These are phyloP conservation scores for Plantago elongata DNA, from an alignment of 257 asterid genomes.

Conservation along the genomic window DNA sequence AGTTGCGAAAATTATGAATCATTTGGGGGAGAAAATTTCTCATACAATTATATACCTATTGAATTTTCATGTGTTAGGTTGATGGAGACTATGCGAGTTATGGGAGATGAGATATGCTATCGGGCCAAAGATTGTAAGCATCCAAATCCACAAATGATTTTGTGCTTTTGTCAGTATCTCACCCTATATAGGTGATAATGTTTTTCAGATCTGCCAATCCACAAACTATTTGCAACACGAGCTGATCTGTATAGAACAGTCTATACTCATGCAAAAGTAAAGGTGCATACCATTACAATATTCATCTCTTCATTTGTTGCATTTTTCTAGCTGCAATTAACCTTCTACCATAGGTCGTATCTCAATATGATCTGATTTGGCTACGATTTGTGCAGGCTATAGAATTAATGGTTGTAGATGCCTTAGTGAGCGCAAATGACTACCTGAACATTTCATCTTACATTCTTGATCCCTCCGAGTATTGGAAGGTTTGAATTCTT, in stretches of 20 bases:
- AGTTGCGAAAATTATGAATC: conserved; percentile 10
- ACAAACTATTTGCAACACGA: conserved; percentile 82
- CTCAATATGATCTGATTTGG: conserved; percentile 8
- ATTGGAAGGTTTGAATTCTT: conserved; percentile 73
- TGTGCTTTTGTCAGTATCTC: conserved; percentile 11
- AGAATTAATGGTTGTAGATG: conserved; percentile 89
- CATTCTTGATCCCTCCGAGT: conserved; percentile 75
- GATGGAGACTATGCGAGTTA: conserved; percentile 87
- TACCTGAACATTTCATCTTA: conserved; percentile 68
- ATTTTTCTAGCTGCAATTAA: not conserved
- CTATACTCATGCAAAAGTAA: conserved; percentile 93
- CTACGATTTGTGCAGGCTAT: conserved; percentile 52
- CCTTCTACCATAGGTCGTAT: not conserved
- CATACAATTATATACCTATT: conserved; percentile 7
- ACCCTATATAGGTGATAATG: conserved; percentile 18
- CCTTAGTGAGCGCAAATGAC: conserved; percentile 73
- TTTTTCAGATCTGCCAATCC: conserved; percentile 73
- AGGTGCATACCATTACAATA: conserved; percentile 38
- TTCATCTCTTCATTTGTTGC: conserved; percentile 1
- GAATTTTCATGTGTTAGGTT: conserved; percentile 41
- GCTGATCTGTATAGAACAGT: conserved; percentile 90
- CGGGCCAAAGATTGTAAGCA: conserved; percentile 80
- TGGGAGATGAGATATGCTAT: conserved; percentile 92
- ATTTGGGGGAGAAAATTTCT: not conserved
- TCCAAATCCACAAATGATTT: conserved; percentile 3